Base-by-base conservation (phyloP, 1,284 basidiomycete species). In the Boletellus dicymbophilus region DNA sequence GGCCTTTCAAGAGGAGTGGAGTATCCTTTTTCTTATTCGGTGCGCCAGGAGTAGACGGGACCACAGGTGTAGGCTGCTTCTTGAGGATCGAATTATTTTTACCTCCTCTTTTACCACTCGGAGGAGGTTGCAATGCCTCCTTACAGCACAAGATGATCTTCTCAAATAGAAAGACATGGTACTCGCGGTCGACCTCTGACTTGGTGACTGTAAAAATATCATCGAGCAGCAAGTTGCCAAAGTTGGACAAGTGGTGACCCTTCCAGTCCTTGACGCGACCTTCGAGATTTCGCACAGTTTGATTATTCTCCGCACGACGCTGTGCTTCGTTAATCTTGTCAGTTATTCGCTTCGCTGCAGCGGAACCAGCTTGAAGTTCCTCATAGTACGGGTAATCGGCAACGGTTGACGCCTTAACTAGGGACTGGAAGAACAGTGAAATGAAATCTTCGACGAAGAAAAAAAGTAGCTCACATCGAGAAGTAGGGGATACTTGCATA, bases 61-160 rank as follows among this genome's bases (percentile, higher is more conserved):
- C 70, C 16, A 76, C 62, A 31, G 74, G 67, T 3, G 63, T 59
- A 16, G 65, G 62, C 55, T 86, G 85, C 67, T 90, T 93, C 74
- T 89, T 90, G 51, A 91, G 66, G 34, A 92, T 79, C 2, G 88
- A 89, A 54, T 85, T 85, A 61, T 78, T 91, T 74, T 91, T 92
- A 56, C 77, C 73, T 30, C 74, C 73, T 64, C 85, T 85, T 66
- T 79, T 81, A 39, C 73, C 78, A 54, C 78, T 82, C 39, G 72
- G 70, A 8, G 76, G 76, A 5, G 72, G 71, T 18, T 74, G 73
- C 16, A 76, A 66, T 7, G 82, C 83, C 71, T 88, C 97, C 71
- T 99, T 99, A 79, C 97, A 99, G 72, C 97, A 99, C 15, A 99
- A 80, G 61, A 99, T 92, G 71, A 99, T 99, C 74, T 95, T 94